These are phyloP conservation scores for Talaromyces sp. DNA, from an alignment of 2,329 filamentous ascomycete genomes.

Conservation along the genomic window DNA sequence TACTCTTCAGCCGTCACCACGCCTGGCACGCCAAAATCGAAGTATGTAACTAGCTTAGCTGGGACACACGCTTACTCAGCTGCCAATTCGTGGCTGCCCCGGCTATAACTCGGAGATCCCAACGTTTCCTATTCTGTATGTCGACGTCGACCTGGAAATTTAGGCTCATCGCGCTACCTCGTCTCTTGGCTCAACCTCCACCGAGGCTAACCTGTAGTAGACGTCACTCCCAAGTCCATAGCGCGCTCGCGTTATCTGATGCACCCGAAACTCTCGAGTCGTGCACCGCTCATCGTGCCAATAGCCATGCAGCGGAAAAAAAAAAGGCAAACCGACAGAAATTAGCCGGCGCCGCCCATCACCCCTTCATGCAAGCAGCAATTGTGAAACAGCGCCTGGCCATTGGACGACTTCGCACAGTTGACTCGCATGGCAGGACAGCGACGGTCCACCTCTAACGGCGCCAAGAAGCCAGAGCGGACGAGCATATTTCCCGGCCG, in stretches of 20 bases:
- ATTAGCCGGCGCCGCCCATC: slow-evolving; percentile 9
- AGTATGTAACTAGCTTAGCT: background rate
- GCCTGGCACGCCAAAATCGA: background rate
- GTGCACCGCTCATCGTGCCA: background rate
- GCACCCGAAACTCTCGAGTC: background rate
- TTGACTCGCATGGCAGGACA: slow-evolving; percentile 9
- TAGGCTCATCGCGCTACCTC: background rate
- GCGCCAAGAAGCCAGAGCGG: slow-evolving; percentile 10
- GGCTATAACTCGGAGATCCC: background rate
- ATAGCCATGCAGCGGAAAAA: slow-evolving; percentile 8
- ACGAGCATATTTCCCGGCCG: slow-evolving; percentile 13
- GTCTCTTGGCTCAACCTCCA: background rate
- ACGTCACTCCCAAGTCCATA: background rate
- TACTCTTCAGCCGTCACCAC: background rate
- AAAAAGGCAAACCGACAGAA: slow-evolving; percentile 4
- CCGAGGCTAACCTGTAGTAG: background rate
- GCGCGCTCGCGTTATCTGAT: background rate
- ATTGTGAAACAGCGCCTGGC: background rate
- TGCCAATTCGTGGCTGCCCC: background rate
- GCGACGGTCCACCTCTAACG: background rate
- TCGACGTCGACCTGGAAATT: background rate
- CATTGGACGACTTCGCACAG: background rate
- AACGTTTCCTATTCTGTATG: background rate
- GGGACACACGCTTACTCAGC: background rate
- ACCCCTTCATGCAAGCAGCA: background rate